Conservation (phyloP, 805 yeast genomes). For the Yamadazyma takamatsuzukensis region DNA sequence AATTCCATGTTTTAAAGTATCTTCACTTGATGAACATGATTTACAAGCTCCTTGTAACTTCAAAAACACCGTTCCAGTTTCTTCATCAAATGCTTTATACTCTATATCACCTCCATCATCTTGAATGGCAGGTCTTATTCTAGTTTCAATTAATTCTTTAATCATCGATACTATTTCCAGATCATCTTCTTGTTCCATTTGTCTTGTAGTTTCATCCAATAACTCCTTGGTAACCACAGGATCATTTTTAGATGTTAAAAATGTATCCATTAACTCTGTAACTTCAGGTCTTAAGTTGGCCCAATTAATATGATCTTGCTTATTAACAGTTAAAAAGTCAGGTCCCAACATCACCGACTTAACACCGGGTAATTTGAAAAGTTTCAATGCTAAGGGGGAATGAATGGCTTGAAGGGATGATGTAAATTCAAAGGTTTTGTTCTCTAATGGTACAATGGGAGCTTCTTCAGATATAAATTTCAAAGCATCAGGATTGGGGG, state of each 20-base stretch:
- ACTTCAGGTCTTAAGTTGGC: conserved; percentile 51
- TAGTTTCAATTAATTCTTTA: conserved; percentile 86
- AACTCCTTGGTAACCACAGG: conserved; percentile 41
- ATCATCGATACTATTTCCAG: conserved; percentile 81
- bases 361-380: conserved; percentile 63
- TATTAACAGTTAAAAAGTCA: conserved; percentile 71
- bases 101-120: conserved; percentile 99
- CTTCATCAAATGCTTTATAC: conserved; percentile 80
- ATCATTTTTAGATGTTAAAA: conserved; percentile 33
- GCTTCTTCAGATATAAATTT: conserved; percentile 55
- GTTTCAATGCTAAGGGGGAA: conserved; percentile 61
- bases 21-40: conserved; percentile 85
- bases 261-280: conserved; percentile 57
- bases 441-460: conserved; percentile 43
- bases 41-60: conserved; percentile 95
- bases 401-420: conserved; percentile 50
- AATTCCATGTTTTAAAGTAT: conserved; percentile 91
- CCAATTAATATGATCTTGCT: conserved; percentile 63
- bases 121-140: conserved; percentile 95
- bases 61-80: conserved; percentile 81
- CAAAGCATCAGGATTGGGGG: conserved; percentile 75
- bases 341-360: conserved; percentile 69
- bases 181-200: conserved; percentile 46
- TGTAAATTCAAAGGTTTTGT: conserved; percentile 50
- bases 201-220: conserved; percentile 35